phyloP scores from a whole-genome alignment of 352 stramenopile species.

The Blastocystis sp. region DNA sequence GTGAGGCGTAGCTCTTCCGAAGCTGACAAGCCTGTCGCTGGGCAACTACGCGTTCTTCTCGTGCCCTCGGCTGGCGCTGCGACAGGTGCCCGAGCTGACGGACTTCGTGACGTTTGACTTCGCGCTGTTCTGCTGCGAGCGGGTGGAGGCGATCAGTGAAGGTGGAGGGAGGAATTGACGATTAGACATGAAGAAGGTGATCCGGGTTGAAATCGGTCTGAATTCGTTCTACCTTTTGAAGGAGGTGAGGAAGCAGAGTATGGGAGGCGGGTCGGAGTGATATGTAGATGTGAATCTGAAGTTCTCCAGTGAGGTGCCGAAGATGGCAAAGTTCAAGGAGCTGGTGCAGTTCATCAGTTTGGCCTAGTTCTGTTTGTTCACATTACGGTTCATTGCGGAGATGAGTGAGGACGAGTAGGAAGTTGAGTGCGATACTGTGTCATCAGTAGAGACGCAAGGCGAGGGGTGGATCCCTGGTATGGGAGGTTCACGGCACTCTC shows the following conservation, averaged over 20 bases:
- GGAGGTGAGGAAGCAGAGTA: conserved; percentile 22
- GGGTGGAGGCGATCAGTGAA: conserved; percentile 2
- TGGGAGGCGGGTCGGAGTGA: background rate
- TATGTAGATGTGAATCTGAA: conserved; percentile 27
- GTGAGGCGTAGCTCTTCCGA: conserved; percentile 31
- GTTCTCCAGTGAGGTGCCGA: conserved; percentile 17
- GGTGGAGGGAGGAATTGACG: background rate
- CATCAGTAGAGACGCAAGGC: too few relatives aligned
- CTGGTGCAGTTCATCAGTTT: too few relatives aligned
- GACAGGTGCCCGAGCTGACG: background rate
- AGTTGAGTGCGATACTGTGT: too few relatives aligned
- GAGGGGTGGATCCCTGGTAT: background rate
- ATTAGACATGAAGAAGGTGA: conserved; percentile 32
- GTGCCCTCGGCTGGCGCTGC: background rate
- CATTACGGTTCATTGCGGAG: too few relatives aligned
- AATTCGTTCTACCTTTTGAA: conserved; percentile 4
- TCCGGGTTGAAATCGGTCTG: background rate
- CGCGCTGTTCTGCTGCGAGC: conserved; percentile 9
- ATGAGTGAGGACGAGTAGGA: too few relatives aligned
- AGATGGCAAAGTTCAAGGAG: background rate
- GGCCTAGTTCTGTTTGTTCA: too few relatives aligned
- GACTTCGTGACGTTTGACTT: conserved; percentile 5
- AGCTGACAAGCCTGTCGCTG: background rate
- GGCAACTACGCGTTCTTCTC: conserved; percentile 32
- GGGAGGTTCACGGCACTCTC: background rate